Evolutionary conservation across 2,329 filamentous ascomycete species (phyloP).

Genomic region (Sporothrix sp.): DNA sequence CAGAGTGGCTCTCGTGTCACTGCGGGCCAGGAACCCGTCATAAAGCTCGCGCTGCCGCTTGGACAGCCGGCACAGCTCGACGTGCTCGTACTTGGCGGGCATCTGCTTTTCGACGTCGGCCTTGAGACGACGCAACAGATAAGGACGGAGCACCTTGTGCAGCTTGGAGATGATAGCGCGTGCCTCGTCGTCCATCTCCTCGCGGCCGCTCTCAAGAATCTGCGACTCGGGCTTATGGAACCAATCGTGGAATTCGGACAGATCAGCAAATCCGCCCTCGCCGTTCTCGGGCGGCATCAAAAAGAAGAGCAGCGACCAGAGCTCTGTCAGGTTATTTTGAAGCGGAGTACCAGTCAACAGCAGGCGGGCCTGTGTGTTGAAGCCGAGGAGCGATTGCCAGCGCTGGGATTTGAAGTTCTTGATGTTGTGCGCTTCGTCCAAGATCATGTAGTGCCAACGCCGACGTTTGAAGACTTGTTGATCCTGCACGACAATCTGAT

Average conservation of each 20-base stretch:
- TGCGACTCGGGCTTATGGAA: constrained; percentile 93
- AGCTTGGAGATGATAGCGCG: constrained; percentile 86
- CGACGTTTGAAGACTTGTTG: constrained; percentile 87
- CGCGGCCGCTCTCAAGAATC: constrained; percentile 87
- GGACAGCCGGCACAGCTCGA: constrained; percentile 88
- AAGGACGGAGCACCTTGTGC: constrained; percentile 87
- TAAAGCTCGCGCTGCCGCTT: constrained; percentile 94
- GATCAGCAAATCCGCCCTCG: constrained; percentile 79
- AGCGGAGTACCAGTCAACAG: constrained; percentile 88
- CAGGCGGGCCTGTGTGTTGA: constrained; percentile 81
- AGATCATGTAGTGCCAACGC: constrained; percentile 94
- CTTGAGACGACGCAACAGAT: constrained; percentile 82
- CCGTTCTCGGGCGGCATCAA: constrained; percentile 85
- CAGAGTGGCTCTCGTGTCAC: constrained; percentile 80
- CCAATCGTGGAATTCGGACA: constrained; percentile 95
- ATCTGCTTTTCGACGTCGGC: constrained; percentile 98
- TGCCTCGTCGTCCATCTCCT: constrained; percentile 89
- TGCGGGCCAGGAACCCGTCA: constrained; percentile 86
- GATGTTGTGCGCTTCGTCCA: constrained; percentile 98
- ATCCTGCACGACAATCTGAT: constrained; percentile 91
- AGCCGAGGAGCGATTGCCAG: constrained; percentile 90
- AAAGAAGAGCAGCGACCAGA: constrained; percentile 97
- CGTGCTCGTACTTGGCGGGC: constrained; percentile 95
- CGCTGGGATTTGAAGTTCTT: constrained; percentile 98
- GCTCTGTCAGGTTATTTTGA: constrained; percentile 91